A percentile compares a stretch with the other conserved stretches of the same genome.
These are phyloP conservation scores for Plenodomus tracheiphilus DNA, from an alignment of 2,329 filamentous ascomycete species.

Conservation along the genomic window DNA sequence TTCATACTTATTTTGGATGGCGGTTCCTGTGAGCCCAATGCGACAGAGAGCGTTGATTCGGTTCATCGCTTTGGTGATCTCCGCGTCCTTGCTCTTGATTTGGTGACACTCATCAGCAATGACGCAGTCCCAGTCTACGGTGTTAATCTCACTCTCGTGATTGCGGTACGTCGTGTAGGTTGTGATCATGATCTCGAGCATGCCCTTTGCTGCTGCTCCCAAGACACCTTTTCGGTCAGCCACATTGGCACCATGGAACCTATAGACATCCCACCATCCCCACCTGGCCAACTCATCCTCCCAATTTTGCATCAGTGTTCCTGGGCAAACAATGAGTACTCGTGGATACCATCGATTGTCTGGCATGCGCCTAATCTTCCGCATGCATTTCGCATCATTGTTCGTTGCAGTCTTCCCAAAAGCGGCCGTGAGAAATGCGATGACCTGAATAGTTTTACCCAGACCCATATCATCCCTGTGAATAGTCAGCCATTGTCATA, in stretches of 20 bases:
- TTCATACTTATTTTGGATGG: constrained; percentile 97
- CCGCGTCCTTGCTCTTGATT: constrained; percentile 78
- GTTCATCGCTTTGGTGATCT: constrained; percentile 83
- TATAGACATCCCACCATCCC: constrained; percentile 93
- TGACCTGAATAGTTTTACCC: constrained; percentile 95
- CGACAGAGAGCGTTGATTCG: constrained; percentile 88
- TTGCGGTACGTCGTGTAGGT: constrained; percentile 87
- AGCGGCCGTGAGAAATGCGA: constrained; percentile 84
- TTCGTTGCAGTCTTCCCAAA: constrained; percentile 95
- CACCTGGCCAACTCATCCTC: constrained; percentile 80
- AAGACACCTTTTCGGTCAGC: constrained; percentile 70
- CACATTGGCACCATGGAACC: constrained; percentile 69
- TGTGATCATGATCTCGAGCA: constrained; percentile 88
- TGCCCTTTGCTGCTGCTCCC: constrained; percentile 71
- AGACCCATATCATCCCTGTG: constrained; percentile 89
- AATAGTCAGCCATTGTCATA: not conserved
- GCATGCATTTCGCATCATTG: constrained; percentile 82
- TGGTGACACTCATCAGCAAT: constrained; percentile 92
- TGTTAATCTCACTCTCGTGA: constrained; percentile 77
- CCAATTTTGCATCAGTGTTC: constrained; percentile 90
- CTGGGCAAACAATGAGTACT: constrained; percentile 84
- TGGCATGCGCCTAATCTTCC: constrained; percentile 71
- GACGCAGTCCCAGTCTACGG: constrained; percentile 88
- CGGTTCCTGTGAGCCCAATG: constrained; percentile 91
- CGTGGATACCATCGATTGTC: constrained; percentile 76